Evolutionary conservation across 768 basidiomycete genomes (phyloP).

Genomic region (Russula brevipes): DNA sequence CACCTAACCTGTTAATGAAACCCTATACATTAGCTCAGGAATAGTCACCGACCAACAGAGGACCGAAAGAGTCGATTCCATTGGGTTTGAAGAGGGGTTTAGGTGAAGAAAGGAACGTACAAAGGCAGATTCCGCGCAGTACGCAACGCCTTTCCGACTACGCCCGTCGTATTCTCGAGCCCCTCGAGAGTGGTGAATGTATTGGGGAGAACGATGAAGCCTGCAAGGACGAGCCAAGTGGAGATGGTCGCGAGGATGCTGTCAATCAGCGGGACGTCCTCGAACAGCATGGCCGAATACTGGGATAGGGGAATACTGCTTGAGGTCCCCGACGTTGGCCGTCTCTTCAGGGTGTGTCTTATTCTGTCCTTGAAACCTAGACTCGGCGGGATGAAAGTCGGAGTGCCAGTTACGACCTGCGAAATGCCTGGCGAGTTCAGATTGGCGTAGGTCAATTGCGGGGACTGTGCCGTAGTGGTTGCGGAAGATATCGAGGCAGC

Average conservation of each 20-base stretch:
- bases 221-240: slow-evolving; percentile 22
- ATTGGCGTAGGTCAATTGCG: too few species aligned
- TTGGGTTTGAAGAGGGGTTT: not conserved
- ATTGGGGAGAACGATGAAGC: slow-evolving; percentile 21
- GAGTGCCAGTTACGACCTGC: not conserved
- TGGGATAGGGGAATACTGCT: not conserved
- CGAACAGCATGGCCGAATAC: slow-evolving; percentile 17
- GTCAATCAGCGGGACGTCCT: slow-evolving; percentile 7
- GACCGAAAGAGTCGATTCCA: not conserved
- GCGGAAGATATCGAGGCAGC: not conserved
- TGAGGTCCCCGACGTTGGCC: not conserved
- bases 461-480: not conserved
- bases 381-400: too few species aligned
- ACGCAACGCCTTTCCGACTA: not conserved
- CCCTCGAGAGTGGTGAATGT: slow-evolving; percentile 14
- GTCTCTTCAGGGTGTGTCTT: not conserved
- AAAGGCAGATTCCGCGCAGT: slow-evolving; percentile 8
- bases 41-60: not conserved
- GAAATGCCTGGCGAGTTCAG: not conserved
- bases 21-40: not conserved
- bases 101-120: slow-evolving; percentile 1
- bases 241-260: slow-evolving; percentile 8
- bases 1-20: slow-evolving; percentile 1
- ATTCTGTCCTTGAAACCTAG: too few species aligned
- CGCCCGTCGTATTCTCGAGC: not conserved